Base-by-base conservation (phyloP, 2,329 filamentous ascomycete species). In the Juglanconis sp. region DNA sequence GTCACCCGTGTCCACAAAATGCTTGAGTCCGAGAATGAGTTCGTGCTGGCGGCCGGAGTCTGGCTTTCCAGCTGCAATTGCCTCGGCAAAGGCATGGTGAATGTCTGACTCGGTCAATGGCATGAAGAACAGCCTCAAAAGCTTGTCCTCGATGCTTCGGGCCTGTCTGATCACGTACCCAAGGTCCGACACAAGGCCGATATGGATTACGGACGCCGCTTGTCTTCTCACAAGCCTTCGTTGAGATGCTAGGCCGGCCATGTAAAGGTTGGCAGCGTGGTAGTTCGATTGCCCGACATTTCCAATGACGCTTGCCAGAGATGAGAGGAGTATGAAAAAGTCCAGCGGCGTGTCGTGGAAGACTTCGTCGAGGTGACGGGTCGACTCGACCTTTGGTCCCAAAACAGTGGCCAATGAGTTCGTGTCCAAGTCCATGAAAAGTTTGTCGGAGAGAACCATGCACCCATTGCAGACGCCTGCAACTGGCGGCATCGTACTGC, bases 221-320 rank as follows among this genome's bases (percentile, higher is more conserved):
- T n/a, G n/a, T n/a, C n/a, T n/a, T n/a, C n/a, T n/a, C n/a, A n/a
- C n/a, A n/a, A n/a, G n/a, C n/a, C 74, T 61, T 4, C 80, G 67
- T 15, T 76, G 68, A 0, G 63, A 51, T 0, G 56, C 73, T 0
- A 81, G 64, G 2, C 62, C 62, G 4, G 64, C 61, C 69, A 80
- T 73, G 64, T 71, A 81, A 7, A 62, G 63, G 60, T 80, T 80
- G 1, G 74, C 76, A 0, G 76, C 75, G 1, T 68, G 65, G 59
- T 82, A 82, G 60, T 75, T 78, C 11, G 69, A 60, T 64, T 82
- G 79, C 5, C 66, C 68, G 11, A 42, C 11, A 56, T 70, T 71
- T 7, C 72, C 72, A 1, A 60, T 52, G 5, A 71, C 59, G 34
- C 46, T 52, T 3, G 65, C 59, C 2, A 67, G n/a, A 2, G 72